Conservation (phyloP, 2,329 filamentous ascomycete genomes). For the Beauveria medogensis region DNA sequence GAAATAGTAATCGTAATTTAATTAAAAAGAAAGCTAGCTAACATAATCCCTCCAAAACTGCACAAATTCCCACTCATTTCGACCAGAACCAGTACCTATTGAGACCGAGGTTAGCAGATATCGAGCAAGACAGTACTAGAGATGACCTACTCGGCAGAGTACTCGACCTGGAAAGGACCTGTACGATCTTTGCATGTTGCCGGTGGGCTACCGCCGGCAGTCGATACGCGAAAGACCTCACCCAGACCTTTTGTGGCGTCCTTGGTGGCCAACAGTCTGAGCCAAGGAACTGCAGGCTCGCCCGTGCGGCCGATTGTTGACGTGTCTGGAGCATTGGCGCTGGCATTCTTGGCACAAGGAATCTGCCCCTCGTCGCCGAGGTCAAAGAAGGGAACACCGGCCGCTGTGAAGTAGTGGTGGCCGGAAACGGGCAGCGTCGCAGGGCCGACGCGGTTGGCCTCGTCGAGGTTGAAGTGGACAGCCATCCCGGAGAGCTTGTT, state of each 20-base stretch:
- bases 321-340: constrained; percentile 52
- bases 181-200: constrained; percentile 60
- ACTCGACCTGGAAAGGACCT: constrained; percentile 63
- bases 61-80: neutral
- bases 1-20: neutral
- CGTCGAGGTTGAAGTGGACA: constrained; percentile 54
- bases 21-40: neutral
- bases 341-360: constrained; percentile 53
- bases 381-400: constrained; percentile 71
- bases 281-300: constrained; percentile 68
- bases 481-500: constrained; percentile 56
- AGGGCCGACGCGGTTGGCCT: constrained; percentile 38
- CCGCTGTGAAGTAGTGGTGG: constrained; percentile 71
- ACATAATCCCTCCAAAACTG: neutral
- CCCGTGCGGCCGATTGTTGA: constrained; percentile 53
- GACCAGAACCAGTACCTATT: constrained; percentile 4
- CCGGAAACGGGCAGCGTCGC: constrained; percentile 59
- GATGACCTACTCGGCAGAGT: constrained; percentile 71
- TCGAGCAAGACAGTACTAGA: neutral
- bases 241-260: constrained; percentile 54
- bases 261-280: constrained; percentile 55
- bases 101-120: neutral
- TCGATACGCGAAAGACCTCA: constrained; percentile 77
- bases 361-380: constrained; percentile 55
- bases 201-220: constrained; percentile 72